These are phyloP conservation scores for Vachellia collinsii DNA, from an alignment of 306 rosid species.

Conservation along the genomic window DNA sequence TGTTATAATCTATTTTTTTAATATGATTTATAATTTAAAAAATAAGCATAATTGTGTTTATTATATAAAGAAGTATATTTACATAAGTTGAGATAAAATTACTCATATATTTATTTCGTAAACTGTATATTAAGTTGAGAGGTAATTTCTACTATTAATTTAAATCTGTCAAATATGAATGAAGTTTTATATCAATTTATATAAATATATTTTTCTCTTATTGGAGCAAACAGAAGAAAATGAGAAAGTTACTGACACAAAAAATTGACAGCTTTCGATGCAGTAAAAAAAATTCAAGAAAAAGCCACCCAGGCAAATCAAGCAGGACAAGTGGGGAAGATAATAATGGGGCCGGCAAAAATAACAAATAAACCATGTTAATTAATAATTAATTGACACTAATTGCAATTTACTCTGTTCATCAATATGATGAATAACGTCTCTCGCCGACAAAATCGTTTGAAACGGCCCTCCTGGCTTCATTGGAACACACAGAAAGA, in stretches of 20 bases:
- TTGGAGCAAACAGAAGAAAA: neutral
- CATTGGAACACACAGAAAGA: conserved; percentile 30
- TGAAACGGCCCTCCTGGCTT: conserved; percentile 68
- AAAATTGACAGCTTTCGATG: conserved; percentile 55
- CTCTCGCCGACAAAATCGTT: conserved; percentile 89
- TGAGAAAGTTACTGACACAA: neutral
- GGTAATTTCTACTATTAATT: too few species aligned
- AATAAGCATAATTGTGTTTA: too few species aligned
- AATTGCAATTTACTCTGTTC: conserved; percentile 52
- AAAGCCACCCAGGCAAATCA: neutral
- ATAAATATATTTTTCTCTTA: too few species aligned
- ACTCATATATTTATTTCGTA: too few species aligned
- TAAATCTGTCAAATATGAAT: too few species aligned
- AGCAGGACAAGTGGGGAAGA: conserved; percentile 16
- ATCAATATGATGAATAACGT: conserved; percentile 75
- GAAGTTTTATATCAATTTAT: too few species aligned
- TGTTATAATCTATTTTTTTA: too few species aligned
- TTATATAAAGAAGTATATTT: too few species aligned
- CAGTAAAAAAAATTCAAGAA: neutral
- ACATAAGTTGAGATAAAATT: too few species aligned
- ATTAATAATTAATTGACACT: conserved; percentile 41
- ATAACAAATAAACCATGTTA: conserved; percentile 12
- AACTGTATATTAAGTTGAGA: too few species aligned
- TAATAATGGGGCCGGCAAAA: neutral
- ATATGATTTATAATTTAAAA: too few species aligned